Evolutionary conservation across 306 rosid genomes (phyloP), one percentile per base, ranked within the genome.

Genomic region (Castanea sativa): DNA sequence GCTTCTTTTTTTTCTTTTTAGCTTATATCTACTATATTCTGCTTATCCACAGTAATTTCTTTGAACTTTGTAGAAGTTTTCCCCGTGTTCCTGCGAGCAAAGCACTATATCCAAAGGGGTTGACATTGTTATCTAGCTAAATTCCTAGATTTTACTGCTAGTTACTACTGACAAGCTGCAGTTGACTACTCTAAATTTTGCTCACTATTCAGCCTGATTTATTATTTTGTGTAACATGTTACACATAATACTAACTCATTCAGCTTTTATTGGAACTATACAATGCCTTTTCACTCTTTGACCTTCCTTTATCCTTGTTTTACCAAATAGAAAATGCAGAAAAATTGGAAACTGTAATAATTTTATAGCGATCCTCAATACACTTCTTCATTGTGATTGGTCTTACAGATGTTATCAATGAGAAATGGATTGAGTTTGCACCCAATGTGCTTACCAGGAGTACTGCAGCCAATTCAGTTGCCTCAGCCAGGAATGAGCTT

Each of bases 381-480:
- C 18, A 16, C 70, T 4, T 64, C 5, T 16, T 32, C 21, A 2
- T 73, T 83, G 55, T 63, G 78, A 55, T 83, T 85, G 80, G 67
- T 74, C 74, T 51, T 87, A 83, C 92, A 95, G 99, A 92, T 92
- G 97, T 75, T 92, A 81, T 83, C 91, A 58, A 72, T 87, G 90
- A 91, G 96, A 82, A 95, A 95, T 86, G 97, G 98, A 76, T 84
- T 90, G 86, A 91, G 93, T 86, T 81, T 90, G 89, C 99, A 92
- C 78, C 97, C 96, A 32, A 84, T 87, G 91, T 81, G 92, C 84
- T 83, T 92, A 75, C 90, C 94, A 6, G 97, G 89, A 80, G 91
- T 78, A 45, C 8, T 80, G 77, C 89, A 83, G 73, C 87, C 97
- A 51, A 71, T 79, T 82, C 77, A 82, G 74, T 55, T 88, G 81